Base-by-base conservation (phyloP, 768 basidiomycete species). In the Xanthoconium stramineum region DNA sequence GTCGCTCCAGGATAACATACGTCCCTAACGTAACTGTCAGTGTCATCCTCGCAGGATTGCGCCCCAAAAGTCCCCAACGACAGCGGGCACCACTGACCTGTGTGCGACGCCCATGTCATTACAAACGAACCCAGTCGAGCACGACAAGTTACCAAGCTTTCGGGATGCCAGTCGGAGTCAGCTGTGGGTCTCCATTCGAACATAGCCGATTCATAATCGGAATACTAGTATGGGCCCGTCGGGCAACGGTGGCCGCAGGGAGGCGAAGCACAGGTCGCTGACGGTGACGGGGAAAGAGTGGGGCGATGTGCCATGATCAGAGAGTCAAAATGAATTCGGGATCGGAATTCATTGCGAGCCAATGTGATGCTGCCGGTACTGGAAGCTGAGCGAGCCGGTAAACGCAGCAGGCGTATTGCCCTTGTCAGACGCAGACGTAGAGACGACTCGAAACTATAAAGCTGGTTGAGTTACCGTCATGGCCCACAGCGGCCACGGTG, bases 61-160 rank as follows among this genome's bases (percentile, higher is more conserved):
- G 29, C 3, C 11, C 24, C 20, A 46, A 44, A n/a, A 30, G 10
- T 40, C 6, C 14, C 5, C 30, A 50, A 24, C 11, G 19, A 19
- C n/a, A 45, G 19, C 55, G 63, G 63, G 17, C 50, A 50, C 40
- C 1, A 45, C 47, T 45, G 55, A 47, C 63, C 63, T 55, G 29
- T 50, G 56, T 64, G 63, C 33, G 59, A 61, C 17, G 35, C 39
- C 8, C 8, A 24, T 15, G n/a, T n/a, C n/a, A n/a, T n/a, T n/a
- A n/a, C n/a, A n/a, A n/a, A n/a, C n/a, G n/a, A n/a, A n/a, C n/a
- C n/a, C n/a, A n/a, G n/a, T n/a, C n/a, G n/a, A n/a, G n/a, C n/a
- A n/a, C n/a, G n/a, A n/a, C n/a, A n/a, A n/a, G n/a, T n/a, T n/a
- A n/a, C n/a, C n/a, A n/a, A n/a, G n/a, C n/a, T n/a, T n/a, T n/a